Conservation (phyloP, 495 filamentous ascomycete genomes). For the Astrothelium subdiscretum region DNA sequence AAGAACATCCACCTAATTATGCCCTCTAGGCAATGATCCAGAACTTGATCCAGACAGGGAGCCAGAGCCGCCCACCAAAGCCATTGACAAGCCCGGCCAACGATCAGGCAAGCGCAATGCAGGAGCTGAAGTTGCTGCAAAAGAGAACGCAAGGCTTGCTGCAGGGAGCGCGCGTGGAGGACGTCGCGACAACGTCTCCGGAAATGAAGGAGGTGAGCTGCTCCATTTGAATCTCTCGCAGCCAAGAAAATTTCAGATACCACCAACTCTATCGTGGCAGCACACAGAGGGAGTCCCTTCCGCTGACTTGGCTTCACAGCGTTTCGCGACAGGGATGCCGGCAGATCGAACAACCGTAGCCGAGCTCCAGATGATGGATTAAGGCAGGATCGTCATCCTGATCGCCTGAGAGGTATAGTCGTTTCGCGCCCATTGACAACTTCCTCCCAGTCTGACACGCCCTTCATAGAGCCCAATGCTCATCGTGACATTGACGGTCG, state of each 20-base stretch:
- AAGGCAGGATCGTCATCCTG: slow-evolving; percentile 36
- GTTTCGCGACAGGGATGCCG: slow-evolving; percentile 69
- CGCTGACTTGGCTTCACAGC: slow-evolving; percentile 38
- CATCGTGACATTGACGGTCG: slow-evolving; percentile 31
- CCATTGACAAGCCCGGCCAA: slow-evolving; percentile 69
- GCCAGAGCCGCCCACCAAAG: slow-evolving; percentile 67
- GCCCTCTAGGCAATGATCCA: slow-evolving; percentile 65
- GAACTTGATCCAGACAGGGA: slow-evolving; percentile 71
- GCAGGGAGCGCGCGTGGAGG: slow-evolving; percentile 41
- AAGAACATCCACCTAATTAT: background rate
- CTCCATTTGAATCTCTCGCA: background rate
- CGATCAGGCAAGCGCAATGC: slow-evolving; percentile 83
- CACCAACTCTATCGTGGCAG: background rate
- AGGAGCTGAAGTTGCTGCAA: slow-evolving; percentile 53
- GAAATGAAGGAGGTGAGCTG: slow-evolving; percentile 74
- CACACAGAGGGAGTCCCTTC: slow-evolving; percentile 6
- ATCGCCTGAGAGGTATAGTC: slow-evolving; percentile 27
- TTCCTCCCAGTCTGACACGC: slow-evolving; percentile 6
- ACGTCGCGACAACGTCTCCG: slow-evolving; percentile 44
- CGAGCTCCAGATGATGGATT: slow-evolving; percentile 62
- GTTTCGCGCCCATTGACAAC: slow-evolving; percentile 35
- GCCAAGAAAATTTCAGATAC: background rate
- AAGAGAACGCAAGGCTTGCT: slow-evolving; percentile 29
- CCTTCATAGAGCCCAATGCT: slow-evolving; percentile 12
- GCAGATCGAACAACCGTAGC: slow-evolving; percentile 55